A percentile compares a stretch with the other conserved stretches of the same genome.
These are phyloP conservation scores for Iris pallida DNA, from an alignment of 116 monocot genomes.

Conservation along the genomic window DNA sequence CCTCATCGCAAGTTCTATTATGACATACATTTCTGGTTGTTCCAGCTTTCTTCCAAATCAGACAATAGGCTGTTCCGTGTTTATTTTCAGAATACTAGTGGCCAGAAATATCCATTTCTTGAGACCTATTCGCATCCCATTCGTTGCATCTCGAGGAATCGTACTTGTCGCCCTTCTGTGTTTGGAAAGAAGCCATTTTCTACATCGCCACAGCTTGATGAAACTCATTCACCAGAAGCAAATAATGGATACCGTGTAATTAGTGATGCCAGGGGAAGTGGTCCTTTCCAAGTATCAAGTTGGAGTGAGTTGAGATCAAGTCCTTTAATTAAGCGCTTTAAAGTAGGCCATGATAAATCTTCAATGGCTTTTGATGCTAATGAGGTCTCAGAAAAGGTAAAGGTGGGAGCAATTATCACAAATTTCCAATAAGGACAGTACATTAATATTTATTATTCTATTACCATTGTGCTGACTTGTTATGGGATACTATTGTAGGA, in stretches of 20 bases:
- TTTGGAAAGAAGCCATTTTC: conserved; percentile 24
- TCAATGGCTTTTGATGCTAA: conserved; percentile 10
- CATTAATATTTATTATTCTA: neutral
- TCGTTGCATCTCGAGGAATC: conserved; percentile 60
- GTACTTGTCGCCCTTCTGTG: conserved; percentile 18
- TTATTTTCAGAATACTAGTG: conserved; percentile 24
- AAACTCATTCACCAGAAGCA: conserved; percentile 11
- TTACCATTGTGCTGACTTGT: conserved; percentile 10
- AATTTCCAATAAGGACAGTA: neutral
- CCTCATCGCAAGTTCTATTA: neutral
- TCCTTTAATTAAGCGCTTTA: conserved; percentile 30
- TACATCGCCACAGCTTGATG: conserved; percentile 7
- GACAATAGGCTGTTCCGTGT: conserved; percentile 72
- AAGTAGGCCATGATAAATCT: conserved; percentile 28
- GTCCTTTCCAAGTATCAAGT: conserved; percentile 17
- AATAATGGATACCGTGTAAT: conserved; percentile 20
- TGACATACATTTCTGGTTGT: conserved; percentile 11
- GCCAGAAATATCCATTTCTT: conserved; percentile 52
- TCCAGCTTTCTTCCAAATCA: conserved; percentile 86
- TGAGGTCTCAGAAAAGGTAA: conserved; percentile 24
- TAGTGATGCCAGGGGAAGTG: conserved; percentile 23
- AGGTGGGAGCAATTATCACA: neutral
- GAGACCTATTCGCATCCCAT: conserved; percentile 56
- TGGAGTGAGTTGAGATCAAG: conserved; percentile 19
- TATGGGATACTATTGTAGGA: conserved; percentile 14